Percentiles rank a stretch among this genome's conserved stretches.
phyloP scores from a whole-genome alignment of 768 basidiomycete genomes.

The Epithele typhae region DNA sequence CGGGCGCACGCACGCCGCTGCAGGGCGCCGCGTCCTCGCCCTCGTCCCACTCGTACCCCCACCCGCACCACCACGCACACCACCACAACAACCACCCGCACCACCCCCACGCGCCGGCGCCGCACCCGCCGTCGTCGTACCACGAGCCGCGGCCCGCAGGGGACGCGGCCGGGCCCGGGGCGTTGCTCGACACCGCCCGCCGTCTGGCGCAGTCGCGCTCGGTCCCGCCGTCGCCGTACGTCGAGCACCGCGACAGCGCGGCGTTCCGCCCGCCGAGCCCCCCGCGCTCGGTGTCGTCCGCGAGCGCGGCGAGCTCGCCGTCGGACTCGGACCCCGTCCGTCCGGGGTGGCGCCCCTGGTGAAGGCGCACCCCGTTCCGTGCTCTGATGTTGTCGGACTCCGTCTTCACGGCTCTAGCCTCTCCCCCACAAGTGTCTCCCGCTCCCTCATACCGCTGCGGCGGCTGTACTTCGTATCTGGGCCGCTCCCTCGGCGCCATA shows the following conservation, averaged over 20 bases:
- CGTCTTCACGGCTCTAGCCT: too few species aligned
- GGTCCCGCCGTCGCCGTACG: conserved; percentile 8
- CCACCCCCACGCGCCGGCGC: too few species aligned
- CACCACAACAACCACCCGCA: not conserved
- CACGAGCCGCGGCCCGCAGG: not conserved
- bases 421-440: too few species aligned
- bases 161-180: too few species aligned
- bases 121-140: not conserved
- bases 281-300: conserved; percentile 7
- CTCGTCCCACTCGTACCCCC: not conserved
- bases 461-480: too few species aligned
- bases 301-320: conserved; percentile 9
- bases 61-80: not conserved
- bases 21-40: conserved; percentile 7
- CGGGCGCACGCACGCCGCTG: conserved; percentile 2
- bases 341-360: too few species aligned
- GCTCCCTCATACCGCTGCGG: too few species aligned
- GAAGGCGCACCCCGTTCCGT: too few species aligned
- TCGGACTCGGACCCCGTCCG: conserved; percentile 1
- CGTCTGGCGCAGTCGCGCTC: too few species aligned
- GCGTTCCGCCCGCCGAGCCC: conserved; percentile 8
- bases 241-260: conserved; percentile 1
- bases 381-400: too few species aligned
- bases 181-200: too few species aligned
- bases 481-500: too few species aligned